A percentile compares a stretch with the other conserved stretches of the same genome.
Conservation (phyloP, 768 basidiomycete species). For the Suillus brevipes region DNA sequence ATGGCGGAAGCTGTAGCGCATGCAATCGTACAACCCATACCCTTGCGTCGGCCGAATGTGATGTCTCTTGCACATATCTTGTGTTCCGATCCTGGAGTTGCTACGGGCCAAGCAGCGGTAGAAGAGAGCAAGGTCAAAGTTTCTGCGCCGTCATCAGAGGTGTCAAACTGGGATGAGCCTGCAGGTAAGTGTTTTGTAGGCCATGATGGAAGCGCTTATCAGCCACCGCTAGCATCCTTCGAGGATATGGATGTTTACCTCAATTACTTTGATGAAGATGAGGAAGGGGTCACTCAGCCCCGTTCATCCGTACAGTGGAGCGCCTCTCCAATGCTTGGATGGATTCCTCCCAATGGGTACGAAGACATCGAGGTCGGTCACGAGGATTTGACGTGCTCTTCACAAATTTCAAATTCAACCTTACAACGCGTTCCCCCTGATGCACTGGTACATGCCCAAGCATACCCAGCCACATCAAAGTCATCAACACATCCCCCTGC, state of each 20-base stretch:
- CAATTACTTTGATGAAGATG: not conserved
- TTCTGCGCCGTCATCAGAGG: not conserved
- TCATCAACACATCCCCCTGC: not conserved
- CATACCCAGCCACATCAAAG: not conserved
- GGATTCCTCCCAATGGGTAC: slow-evolving; percentile 27
- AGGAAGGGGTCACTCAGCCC: not conserved
- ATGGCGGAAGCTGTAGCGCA: not conserved
- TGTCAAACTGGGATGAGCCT: not conserved
- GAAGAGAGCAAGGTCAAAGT: not conserved
- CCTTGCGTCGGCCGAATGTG: slow-evolving; percentile 7
- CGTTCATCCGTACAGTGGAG: not conserved
- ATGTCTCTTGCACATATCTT: slow-evolving; percentile 12
- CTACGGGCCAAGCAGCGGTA: not conserved
- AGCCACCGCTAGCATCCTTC: not conserved
- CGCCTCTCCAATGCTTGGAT: slow-evolving; percentile 21
- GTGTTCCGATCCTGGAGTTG: too few relatives aligned
- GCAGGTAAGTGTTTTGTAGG: not conserved
- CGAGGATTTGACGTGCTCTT: slow-evolving; percentile 8
- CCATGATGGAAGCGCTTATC: not conserved
- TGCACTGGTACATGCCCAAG: not conserved
- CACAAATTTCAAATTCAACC: slow-evolving; percentile 10
- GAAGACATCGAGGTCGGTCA: slow-evolving; percentile 25
- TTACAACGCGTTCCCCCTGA: not conserved
- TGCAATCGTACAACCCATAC: not conserved
- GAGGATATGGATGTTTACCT: not conserved